Evolutionary conservation across 1,284 basidiomycete genomes (phyloP).

Genomic region (Chalciporus sp.): DNA sequence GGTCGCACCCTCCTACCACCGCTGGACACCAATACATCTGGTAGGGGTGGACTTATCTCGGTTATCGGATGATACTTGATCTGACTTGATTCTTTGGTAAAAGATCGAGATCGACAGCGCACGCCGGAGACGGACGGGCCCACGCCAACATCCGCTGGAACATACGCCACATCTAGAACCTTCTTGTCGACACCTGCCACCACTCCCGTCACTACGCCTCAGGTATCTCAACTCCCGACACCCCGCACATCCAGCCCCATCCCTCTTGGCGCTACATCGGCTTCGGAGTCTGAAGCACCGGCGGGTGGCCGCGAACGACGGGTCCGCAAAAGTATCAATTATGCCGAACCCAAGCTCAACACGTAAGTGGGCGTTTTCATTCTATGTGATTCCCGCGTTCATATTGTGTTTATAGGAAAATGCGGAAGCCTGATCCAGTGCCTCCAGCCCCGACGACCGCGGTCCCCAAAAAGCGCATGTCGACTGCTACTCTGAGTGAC

Average conservation of each 20-base stretch:
- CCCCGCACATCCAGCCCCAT: slow-evolving; percentile 53
- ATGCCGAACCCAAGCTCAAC: slow-evolving; percentile 87
- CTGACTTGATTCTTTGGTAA: slow-evolving; percentile 16
- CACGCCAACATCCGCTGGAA: slow-evolving; percentile 32
- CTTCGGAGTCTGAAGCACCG: slow-evolving; percentile 39
- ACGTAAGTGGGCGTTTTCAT: slow-evolving; percentile 57
- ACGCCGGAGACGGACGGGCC: slow-evolving; percentile 43
- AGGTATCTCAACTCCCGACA: slow-evolving; percentile 40
- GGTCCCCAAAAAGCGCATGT: slow-evolving; percentile 35
- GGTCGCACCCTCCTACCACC: slow-evolving; percentile 38
- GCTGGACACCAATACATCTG: slow-evolving; percentile 40
- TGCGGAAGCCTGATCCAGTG: slow-evolving; percentile 79
- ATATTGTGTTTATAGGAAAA: slow-evolving; percentile 62
- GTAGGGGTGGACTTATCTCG: slow-evolving; percentile 26
- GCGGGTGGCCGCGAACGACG: slow-evolving; percentile 64
- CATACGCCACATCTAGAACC: slow-evolving; percentile 42
- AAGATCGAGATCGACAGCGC: slow-evolving; percentile 44
- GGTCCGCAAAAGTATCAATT: slow-evolving; percentile 81
- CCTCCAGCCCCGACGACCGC: slow-evolving; percentile 37
- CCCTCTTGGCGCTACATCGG: slow-evolving; percentile 38
- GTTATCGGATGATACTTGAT: slow-evolving; percentile 5
- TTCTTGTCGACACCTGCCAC: slow-evolving; percentile 45
- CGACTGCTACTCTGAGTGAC: slow-evolving; percentile 30
- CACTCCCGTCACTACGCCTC: slow-evolving; percentile 38
- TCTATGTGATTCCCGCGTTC: slow-evolving; percentile 7